Evolutionary conservation across 2,329 filamentous ascomycete genomes (phyloP).

Genomic region (Teratosphaeria destructans): DNA sequence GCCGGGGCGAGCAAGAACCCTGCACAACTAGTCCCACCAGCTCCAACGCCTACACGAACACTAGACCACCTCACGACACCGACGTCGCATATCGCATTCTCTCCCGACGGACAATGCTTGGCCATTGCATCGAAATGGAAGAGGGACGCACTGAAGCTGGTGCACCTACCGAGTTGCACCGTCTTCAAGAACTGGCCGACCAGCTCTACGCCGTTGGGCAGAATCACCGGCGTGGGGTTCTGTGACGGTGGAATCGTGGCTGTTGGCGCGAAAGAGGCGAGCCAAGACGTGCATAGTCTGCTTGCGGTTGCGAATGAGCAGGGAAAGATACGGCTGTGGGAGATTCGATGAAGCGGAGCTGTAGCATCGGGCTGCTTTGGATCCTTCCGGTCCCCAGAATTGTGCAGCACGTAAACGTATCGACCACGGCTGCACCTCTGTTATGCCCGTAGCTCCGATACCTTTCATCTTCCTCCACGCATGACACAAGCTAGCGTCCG

Average conservation of each 20-base stretch:
- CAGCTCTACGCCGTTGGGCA: constrained; percentile 73
- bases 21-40: constrained; percentile 42
- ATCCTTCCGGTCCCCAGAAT: too few relatives aligned
- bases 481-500: background rate
- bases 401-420: too few relatives aligned
- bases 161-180: constrained; percentile 83
- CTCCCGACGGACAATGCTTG: constrained; percentile 79
- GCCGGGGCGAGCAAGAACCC: background rate
- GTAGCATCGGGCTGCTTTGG: too few relatives aligned
- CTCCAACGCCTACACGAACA: constrained; percentile 60
- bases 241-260: constrained; percentile 27
- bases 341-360: constrained; percentile 42
- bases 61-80: constrained; percentile 85
- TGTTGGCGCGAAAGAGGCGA: constrained; percentile 30
- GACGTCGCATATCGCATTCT: constrained; percentile 69
- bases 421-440: too few relatives aligned
- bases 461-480: too few relatives aligned
- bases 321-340: constrained; percentile 84
- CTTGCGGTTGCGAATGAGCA: constrained; percentile 80
- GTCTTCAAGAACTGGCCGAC: constrained; percentile 98
- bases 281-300: constrained; percentile 41
- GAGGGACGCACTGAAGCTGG: constrained; percentile 75
- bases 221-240: constrained; percentile 53
- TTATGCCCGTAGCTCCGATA: too few relatives aligned
- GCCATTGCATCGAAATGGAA: constrained; percentile 80